Conservation (phyloP, 108 stramenopile genomes). For the Cyclotella distinguenda region DNA sequence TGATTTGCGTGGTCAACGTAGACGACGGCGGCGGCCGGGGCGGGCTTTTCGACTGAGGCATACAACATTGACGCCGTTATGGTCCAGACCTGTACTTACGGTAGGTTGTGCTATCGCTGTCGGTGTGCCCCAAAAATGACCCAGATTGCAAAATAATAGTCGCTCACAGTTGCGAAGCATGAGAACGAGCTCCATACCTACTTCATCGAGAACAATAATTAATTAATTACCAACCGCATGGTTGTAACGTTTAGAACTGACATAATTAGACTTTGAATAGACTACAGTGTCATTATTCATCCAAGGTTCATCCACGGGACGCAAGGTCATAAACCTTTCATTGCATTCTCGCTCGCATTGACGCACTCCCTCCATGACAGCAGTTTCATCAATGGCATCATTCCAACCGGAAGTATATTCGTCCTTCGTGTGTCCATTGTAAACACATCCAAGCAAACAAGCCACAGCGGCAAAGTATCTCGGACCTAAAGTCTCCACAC, state of each 20-base stretch:
- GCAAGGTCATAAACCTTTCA: slow-evolving; percentile 31
- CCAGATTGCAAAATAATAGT: too few relatives aligned
- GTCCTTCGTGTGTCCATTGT: slow-evolving; percentile 10
- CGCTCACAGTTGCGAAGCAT: too few relatives aligned
- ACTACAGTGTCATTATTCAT: slow-evolving; percentile 3
- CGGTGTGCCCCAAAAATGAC: too few relatives aligned
- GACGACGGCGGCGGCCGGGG: slow-evolving; percentile 46
- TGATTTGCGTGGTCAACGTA: slow-evolving; percentile 82
- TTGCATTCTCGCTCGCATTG: slow-evolving; percentile 30
- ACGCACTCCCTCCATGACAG: slow-evolving; percentile 5
- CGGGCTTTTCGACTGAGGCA: background rate
- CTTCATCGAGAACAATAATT: too few relatives aligned
- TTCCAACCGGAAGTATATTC: background rate
- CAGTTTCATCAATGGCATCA: background rate
- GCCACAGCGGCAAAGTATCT: slow-evolving; percentile 22
- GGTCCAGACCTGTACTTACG: too few relatives aligned
- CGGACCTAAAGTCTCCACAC: slow-evolving; percentile 20
- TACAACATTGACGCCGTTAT: slow-evolving; percentile 4
- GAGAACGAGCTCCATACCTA: too few relatives aligned
- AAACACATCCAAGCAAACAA: slow-evolving; percentile 37
- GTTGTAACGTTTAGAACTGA: too few relatives aligned
- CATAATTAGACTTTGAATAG: slow-evolving; percentile 10
- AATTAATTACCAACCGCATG: too few relatives aligned
- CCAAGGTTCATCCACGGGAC: slow-evolving; percentile 27
- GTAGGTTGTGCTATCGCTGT: too few relatives aligned